Evolutionary conservation across 1,139 yeast species (phyloP).

Genomic region (Candida buenavistaensis): DNA sequence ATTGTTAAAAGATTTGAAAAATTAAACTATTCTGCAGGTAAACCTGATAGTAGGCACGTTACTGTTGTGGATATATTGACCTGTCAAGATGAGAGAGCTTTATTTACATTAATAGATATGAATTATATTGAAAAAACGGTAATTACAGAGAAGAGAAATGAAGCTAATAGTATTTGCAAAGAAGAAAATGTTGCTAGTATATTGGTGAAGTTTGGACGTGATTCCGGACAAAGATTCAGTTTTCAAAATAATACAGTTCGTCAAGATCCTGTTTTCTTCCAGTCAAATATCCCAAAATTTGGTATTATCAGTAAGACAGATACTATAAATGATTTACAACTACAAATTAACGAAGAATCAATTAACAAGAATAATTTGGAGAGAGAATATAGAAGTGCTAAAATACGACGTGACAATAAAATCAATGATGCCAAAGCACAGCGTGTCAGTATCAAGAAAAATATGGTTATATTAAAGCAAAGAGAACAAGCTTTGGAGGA

Average conservation of each 20-base stretch:
- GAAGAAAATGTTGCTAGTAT: constrained; percentile 46
- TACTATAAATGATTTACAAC: constrained; percentile 19
- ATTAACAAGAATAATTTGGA: constrained; percentile 18
- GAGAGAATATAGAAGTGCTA: constrained; percentile 17
- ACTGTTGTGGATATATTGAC: constrained; percentile 63
- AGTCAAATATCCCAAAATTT: constrained; percentile 30
- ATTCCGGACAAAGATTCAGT: constrained; percentile 45
- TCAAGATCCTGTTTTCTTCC: constrained; percentile 59
- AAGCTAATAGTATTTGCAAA: constrained; percentile 46
- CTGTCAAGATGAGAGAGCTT: constrained; percentile 53
- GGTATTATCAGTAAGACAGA: constrained; percentile 21
- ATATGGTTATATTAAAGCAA: constrained; percentile 18
- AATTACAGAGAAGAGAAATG: constrained; percentile 48
- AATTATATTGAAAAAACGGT: constrained; percentile 59
- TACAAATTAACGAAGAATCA: constrained; percentile 17
- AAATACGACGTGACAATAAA: constrained; percentile 16
- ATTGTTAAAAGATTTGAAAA: constrained; percentile 56
- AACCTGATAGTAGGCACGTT: constrained; percentile 25
- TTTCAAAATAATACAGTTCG: constrained; percentile 45
- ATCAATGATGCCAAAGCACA: constrained; percentile 16
- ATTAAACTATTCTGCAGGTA: constrained; percentile 49
- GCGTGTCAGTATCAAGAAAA: constrained; percentile 14
- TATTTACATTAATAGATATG: constrained; percentile 66
- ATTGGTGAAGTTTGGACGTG: constrained; percentile 41
- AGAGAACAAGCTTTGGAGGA: constrained; percentile 26